Base-by-base conservation (phyloP, 768 basidiomycete genomes). In the Kwoniella sp. region DNA sequence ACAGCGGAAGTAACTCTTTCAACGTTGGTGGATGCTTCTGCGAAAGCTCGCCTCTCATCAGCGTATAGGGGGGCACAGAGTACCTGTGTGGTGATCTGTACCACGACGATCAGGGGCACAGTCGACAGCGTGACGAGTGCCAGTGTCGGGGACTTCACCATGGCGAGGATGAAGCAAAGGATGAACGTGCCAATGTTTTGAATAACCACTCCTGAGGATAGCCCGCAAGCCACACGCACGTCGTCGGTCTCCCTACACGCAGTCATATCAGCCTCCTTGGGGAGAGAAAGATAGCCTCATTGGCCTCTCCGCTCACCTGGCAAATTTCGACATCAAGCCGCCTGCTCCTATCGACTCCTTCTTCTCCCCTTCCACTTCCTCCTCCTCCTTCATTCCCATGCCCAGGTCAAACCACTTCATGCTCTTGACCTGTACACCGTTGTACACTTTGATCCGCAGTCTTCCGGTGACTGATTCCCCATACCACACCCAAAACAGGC, bases 381-480 rank as follows among this genome's bases (percentile, higher is more conserved):
- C 57, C 3, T 62, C 62, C 8, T 62, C 65, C n/a, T 56, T 62
- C 50, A 73, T 60, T 3, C 78, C 78, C 80, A 86, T 84, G 50
- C 87, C 84, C 33, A 81, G 73, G 74, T 95, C 91, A 69, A 89
- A 95, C 91, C 92, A 95, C n/a, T 79, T 79, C 81, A 93, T 85
- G 19, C 84, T 83, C 65, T 84, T 85, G 20, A 65, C 67, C 14
- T 82, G 79, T 23, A 95, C 81, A 1, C 83, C 80, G 3, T 70
- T 65, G 67, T 87, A 93, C 5, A 92, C 85, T 41, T 77, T 76
- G 63, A 79, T 78, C 55, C 91, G 77, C 17, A 95, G 74, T 7
- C 79, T 78, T 60, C 83, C 76, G 6, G 84, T 82, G 57, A 89
- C 88, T 51, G 82, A 77, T 71, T 96, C 93, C 3, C 89, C 90